phyloP scores from a whole-genome alignment of 1,284 basidiomycete genomes.

The Cutaneotrichosporon dermatis region DNA sequence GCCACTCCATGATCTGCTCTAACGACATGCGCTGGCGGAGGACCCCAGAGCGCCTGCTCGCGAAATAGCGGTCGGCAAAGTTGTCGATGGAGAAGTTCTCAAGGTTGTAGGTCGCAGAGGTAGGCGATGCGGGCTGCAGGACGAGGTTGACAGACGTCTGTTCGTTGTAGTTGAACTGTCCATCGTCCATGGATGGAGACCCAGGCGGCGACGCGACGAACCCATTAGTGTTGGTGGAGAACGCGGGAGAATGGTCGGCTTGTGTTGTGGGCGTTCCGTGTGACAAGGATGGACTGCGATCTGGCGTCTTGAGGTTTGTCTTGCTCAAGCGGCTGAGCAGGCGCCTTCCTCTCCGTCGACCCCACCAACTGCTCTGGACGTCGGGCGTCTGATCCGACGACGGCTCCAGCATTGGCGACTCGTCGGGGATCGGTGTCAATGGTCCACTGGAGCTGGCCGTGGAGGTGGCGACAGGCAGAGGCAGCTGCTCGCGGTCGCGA shows the following conservation, averaged over 20 bases:
- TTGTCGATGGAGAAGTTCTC: slow-evolving; percentile 66
- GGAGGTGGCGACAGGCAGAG: slow-evolving; percentile 4
- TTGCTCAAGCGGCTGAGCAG: slow-evolving; percentile 10
- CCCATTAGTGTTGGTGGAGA: neutral
- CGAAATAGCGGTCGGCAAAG: slow-evolving; percentile 79
- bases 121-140: slow-evolving; percentile 19
- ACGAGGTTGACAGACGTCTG: slow-evolving; percentile 16
- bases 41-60: slow-evolving; percentile 77
- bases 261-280: neutral
- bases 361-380: slow-evolving; percentile 15
- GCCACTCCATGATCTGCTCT: slow-evolving; percentile 81
- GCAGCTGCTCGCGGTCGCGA: slow-evolving; percentile 3
- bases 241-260: neutral
- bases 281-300: neutral
- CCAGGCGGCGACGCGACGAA: slow-evolving; percentile 3
- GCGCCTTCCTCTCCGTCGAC: slow-evolving; percentile 8
- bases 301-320: slow-evolving; percentile 6
- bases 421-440: slow-evolving; percentile 13
- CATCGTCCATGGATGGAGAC: slow-evolving; percentile 10
- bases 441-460: slow-evolving; percentile 17
- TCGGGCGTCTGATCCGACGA: neutral
- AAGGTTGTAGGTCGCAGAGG: slow-evolving; percentile 11
- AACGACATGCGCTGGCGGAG: slow-evolving; percentile 66
- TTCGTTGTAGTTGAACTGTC: neutral
- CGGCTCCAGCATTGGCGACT: slow-evolving; percentile 5